Percentiles rank a stretch among this genome's conserved stretches.
These are phyloP conservation scores for Ceratocystis eucalypticola DNA, from an alignment of 2,329 filamentous ascomycete genomes.

Conservation along the genomic window DNA sequence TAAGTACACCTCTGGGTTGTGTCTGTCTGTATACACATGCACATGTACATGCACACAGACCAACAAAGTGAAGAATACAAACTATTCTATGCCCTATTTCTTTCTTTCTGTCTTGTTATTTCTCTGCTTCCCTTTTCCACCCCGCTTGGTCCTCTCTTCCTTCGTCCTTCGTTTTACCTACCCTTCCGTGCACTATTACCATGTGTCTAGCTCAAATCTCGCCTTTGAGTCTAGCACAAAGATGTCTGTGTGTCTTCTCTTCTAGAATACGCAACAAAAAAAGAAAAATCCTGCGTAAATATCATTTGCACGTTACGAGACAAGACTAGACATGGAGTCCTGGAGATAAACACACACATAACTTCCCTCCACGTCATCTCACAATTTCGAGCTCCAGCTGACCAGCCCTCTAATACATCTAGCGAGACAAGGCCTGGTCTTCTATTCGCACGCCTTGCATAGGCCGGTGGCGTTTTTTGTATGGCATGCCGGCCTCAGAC, in stretches of 20 bases:
- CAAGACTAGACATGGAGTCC: background rate
- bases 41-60: background rate
- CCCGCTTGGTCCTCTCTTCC: background rate
- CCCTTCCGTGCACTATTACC: background rate
- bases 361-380: background rate
- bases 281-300: background rate
- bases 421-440: slow-evolving; percentile 37
- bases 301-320: background rate
- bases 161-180: background rate
- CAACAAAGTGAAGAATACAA: background rate
- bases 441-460: slow-evolving; percentile 33
- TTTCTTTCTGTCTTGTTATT: background rate
- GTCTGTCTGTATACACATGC: background rate
- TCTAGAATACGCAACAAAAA: background rate
- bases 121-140: background rate
- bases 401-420: slow-evolving; percentile 1
- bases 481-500: slow-evolving; percentile 31
- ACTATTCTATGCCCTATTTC: background rate
- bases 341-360: background rate
- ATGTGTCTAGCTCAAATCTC: background rate
- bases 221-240: background rate
- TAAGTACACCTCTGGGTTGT: slow-evolving; percentile 12
- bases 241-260: slow-evolving; percentile 1
- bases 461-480: slow-evolving; percentile 38
- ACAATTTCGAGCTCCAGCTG: background rate